Conservation (phyloP, 1,284 basidiomycete genomes). For the Puccinia triticina region DNA sequence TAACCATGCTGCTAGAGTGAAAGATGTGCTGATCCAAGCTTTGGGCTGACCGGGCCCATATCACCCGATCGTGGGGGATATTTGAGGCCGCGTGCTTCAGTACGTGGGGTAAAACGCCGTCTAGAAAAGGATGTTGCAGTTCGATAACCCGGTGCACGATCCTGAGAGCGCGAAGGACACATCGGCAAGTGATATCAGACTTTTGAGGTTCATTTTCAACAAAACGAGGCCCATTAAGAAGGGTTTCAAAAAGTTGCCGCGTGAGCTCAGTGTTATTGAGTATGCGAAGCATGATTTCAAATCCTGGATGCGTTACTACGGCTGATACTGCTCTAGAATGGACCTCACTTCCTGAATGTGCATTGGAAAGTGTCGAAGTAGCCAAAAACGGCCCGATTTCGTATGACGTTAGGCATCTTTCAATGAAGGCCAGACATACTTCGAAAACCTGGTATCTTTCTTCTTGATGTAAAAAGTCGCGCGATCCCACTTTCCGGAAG, state of each 20-base stretch:
- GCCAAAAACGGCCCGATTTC: conserved; percentile 41
- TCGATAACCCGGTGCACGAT: conserved; percentile 81
- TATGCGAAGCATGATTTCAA: conserved; percentile 78
- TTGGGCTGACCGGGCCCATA: conserved; percentile 66
- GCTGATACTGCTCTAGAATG: conserved; percentile 35
- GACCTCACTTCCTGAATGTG: conserved; percentile 25
- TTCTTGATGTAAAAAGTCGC: conserved; percentile 74
- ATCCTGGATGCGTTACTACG: conserved; percentile 72
- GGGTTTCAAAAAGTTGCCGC: conserved; percentile 72
- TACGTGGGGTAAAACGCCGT: conserved; percentile 80
- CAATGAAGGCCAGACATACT: conserved; percentile 63
- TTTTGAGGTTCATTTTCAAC: conserved; percentile 70
- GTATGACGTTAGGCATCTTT: conserved; percentile 47
- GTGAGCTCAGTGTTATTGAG: conserved; percentile 75
- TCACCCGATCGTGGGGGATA: conserved; percentile 65
- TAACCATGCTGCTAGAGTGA: conserved; percentile 73
- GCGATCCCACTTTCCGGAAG: conserved; percentile 65
- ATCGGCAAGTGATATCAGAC: conserved; percentile 58
- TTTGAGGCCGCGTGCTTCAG: conserved; percentile 67
- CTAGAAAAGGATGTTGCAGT: conserved; percentile 84
- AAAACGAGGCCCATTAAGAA: conserved; percentile 72
- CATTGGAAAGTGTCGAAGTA: conserved; percentile 29
- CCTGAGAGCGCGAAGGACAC: conserved; percentile 77
- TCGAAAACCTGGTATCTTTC: conserved; percentile 89
- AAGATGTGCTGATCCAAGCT: conserved; percentile 80